Evolutionary conservation across 371 early-diverging fungal species (phyloP).

Genomic region (Apophysomyces elegans): DNA sequence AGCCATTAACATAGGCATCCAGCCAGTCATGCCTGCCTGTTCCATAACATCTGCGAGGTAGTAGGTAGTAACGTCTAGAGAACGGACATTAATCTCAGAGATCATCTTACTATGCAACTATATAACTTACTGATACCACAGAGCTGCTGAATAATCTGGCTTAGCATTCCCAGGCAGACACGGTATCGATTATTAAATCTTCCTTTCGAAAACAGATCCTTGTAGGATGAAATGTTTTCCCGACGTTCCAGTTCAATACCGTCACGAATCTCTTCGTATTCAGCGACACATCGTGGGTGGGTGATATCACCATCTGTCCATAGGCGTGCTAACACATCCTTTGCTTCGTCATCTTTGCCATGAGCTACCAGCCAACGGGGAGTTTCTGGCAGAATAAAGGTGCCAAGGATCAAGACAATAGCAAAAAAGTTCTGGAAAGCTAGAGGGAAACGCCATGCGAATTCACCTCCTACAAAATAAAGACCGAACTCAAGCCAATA

Average conservation of each 20-base stretch:
- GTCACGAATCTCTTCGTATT: constrained; percentile 45
- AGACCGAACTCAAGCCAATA: constrained; percentile 57
- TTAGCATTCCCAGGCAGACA: constrained; percentile 44
- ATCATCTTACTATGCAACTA: constrained; percentile 8
- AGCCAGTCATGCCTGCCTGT: constrained; percentile 38
- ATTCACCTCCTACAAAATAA: constrained; percentile 34
- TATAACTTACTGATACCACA: constrained; percentile 44
- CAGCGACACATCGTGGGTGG: constrained; percentile 37
- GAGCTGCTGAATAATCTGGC: constrained; percentile 51
- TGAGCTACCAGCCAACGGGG: constrained; percentile 63
- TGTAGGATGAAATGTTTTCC: constrained; percentile 39
- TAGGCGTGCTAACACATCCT: constrained; percentile 44
- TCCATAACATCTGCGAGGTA: constrained; percentile 38
- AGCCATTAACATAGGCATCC: constrained; percentile 41
- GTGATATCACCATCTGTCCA: constrained; percentile 36
- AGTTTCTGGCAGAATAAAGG: constrained; percentile 57
- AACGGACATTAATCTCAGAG: neutral
- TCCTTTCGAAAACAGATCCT: constrained; percentile 44
- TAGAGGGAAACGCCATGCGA: constrained; percentile 59
- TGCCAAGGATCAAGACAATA: constrained; percentile 44
- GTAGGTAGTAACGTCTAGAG: constrained; percentile 23
- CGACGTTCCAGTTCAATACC: constrained; percentile 46
- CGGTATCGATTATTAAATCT: constrained; percentile 48
- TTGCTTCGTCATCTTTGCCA: constrained; percentile 39
- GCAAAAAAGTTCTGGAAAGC: constrained; percentile 56